phyloP scores from a whole-genome alignment of 2,329 filamentous ascomycete genomes.

The Diaporthe citriasiana region DNA sequence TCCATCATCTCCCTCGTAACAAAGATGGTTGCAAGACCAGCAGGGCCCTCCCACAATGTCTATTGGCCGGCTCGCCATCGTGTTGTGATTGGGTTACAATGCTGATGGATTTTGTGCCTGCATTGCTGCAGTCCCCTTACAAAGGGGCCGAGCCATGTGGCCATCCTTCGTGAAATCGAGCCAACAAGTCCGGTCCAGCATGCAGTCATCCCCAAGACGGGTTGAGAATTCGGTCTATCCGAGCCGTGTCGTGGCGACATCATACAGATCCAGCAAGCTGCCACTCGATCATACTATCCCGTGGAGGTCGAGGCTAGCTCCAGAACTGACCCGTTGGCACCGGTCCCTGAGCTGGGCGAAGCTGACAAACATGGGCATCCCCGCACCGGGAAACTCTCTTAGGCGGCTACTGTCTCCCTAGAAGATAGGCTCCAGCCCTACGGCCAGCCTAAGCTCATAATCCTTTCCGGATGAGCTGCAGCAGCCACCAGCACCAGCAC shows the following conservation, averaged over 20 bases:
- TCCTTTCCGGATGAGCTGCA: slow-evolving; percentile 25
- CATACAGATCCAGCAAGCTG: neutral
- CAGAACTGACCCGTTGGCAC: slow-evolving; percentile 9
- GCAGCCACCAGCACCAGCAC: slow-evolving; percentile 21
- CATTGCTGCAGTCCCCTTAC: neutral
- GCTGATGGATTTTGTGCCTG: neutral
- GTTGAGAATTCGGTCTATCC: slow-evolving; percentile 1
- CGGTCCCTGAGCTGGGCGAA: slow-evolving; percentile 19
- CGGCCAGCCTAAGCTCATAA: slow-evolving; percentile 24
- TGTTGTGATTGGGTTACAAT: slow-evolving; percentile 9
- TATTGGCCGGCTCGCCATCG: slow-evolving; percentile 7
- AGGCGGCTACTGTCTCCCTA: slow-evolving; percentile 11
- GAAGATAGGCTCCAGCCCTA: slow-evolving; percentile 32
- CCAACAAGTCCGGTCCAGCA: slow-evolving; percentile 2
- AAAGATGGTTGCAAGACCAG: neutral
- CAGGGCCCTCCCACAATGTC: neutral
- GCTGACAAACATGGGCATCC: slow-evolving; percentile 36
- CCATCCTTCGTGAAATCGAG: slow-evolving; percentile 17
- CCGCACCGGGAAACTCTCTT: slow-evolving; percentile 28
- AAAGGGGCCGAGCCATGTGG: slow-evolving; percentile 15
- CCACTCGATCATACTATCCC: neutral
- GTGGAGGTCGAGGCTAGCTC: slow-evolving; percentile 9
- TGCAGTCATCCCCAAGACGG: slow-evolving; percentile 27
- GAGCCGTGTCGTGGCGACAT: slow-evolving; percentile 14
- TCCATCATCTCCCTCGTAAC: neutral